Conservation (phyloP, 106 monocot species). For the Dendrobium catenatum region DNA sequence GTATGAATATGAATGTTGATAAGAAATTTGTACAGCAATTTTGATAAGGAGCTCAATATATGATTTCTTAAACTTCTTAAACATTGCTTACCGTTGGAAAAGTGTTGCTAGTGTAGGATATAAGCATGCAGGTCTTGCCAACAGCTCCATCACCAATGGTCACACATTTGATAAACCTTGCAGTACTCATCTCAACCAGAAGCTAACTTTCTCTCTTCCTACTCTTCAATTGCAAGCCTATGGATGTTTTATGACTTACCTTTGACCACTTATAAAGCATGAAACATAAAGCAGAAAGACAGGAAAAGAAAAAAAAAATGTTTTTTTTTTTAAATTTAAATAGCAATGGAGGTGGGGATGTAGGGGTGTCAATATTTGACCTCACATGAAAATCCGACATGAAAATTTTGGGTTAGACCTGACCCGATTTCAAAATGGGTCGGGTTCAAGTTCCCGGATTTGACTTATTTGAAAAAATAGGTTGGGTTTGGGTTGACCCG, state of each 20-base stretch:
- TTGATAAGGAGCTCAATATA: no score
- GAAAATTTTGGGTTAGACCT: no score
- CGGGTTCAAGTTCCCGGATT: no score
- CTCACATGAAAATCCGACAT: no score
- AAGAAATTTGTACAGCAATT: no score
- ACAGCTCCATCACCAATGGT: constrained; percentile 86
- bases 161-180: constrained; percentile 87
- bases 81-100: constrained; percentile 34
- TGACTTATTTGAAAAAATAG: no score
- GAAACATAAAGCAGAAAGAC: background rate
- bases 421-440: no score
- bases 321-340: background rate
- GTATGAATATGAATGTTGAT: no score
- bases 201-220: background rate
- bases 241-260: constrained; percentile 10
- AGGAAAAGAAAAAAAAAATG: background rate
- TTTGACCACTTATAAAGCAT: background rate
- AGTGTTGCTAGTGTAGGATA: constrained; percentile 39
- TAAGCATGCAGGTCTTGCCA: constrained; percentile 94
- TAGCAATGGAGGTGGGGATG: background rate
- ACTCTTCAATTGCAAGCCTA: background rate
- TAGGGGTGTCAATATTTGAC: no score
- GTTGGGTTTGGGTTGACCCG: no score
- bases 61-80: background rate
- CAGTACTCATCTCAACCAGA: constrained; percentile 49